These are phyloP conservation scores for Colletotrichum sp. DNA, from an alignment of 2,329 filamentous ascomycete species.

Conservation along the genomic window DNA sequence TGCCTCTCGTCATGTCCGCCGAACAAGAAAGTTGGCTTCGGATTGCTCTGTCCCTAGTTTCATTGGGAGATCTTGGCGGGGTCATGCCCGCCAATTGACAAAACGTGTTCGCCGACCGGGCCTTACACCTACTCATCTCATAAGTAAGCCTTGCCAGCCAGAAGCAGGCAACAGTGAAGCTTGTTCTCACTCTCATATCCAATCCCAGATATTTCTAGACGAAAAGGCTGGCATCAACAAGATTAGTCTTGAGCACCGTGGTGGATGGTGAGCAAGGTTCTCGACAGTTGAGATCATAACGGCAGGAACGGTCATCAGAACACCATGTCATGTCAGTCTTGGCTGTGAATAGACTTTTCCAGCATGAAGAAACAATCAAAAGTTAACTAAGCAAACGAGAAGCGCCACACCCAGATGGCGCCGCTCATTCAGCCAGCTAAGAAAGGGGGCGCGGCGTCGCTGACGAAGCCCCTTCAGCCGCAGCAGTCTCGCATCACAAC, in stretches of 20 bases:
- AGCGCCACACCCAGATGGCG: background rate
- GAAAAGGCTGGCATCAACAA: background rate
- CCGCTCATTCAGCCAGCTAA: background rate
- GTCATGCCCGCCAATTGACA: background rate
- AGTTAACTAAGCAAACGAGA: background rate
- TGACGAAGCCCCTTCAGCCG: background rate
- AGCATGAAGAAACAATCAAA: background rate
- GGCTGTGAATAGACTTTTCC: background rate
- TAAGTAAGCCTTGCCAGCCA: background rate
- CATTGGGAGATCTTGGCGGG: background rate
- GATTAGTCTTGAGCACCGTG: background rate
- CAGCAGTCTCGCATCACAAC: background rate
- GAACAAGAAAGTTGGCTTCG: background rate
- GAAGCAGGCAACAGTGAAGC: background rate
- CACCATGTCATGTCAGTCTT: background rate
- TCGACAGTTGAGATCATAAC: background rate
- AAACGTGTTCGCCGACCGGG: background rate
- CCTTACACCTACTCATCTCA: background rate
- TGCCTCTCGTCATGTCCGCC: background rate
- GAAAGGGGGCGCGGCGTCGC: background rate
- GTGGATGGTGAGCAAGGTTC: background rate
- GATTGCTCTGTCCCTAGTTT: fast-evolving
- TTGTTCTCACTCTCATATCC: background rate
- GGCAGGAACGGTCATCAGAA: background rate
- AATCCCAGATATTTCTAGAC: background rate